These are phyloP conservation scores for Fistulina hepatica DNA, from an alignment of 1,284 basidiomycete species.

Conservation along the genomic window DNA sequence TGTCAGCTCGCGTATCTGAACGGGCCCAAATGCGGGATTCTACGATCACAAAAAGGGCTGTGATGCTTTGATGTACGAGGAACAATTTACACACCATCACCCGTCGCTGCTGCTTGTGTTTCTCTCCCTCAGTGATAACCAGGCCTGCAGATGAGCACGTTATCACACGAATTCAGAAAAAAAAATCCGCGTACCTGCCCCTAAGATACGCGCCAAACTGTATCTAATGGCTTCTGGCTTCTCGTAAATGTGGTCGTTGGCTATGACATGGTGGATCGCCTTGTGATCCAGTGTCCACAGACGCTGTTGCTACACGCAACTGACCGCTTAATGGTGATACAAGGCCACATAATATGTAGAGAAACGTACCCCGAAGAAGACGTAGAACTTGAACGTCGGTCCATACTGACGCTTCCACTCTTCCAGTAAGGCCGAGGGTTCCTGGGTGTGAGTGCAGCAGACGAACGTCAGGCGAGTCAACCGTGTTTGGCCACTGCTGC, in stretches of 20 bases:
- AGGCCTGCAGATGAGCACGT: conserved; percentile 7
- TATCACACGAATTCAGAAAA: not conserved
- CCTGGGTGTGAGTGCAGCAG: no score
- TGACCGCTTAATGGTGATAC: not conserved
- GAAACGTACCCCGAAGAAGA: not conserved
- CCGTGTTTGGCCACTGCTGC: no score
- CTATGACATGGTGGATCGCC: conserved; percentile 13
- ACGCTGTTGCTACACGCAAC: conserved; percentile 1
- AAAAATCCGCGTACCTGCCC: conserved; percentile 5
- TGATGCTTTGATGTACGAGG: no score
- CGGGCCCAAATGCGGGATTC: conserved; percentile 14
- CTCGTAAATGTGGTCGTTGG: conserved; percentile 8
- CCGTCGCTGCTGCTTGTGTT: conserved; percentile 11
- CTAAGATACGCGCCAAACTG: conserved; percentile 6
- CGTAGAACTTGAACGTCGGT: not conserved
- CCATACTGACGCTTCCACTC: no score
- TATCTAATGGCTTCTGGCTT: conserved; percentile 3
- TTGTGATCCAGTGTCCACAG: conserved; percentile 12
- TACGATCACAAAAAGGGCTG: conserved; percentile 3
- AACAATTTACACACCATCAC: not conserved
- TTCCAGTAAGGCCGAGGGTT: no score
- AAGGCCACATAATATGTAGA: not conserved
- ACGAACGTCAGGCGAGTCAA: no score
- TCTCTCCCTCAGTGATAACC: conserved; percentile 10
- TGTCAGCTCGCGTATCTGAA: conserved; percentile 13